phyloP scores from a whole-genome alignment of 164 flowering plant genomes.

The Tetrastigma voinierianum region DNA sequence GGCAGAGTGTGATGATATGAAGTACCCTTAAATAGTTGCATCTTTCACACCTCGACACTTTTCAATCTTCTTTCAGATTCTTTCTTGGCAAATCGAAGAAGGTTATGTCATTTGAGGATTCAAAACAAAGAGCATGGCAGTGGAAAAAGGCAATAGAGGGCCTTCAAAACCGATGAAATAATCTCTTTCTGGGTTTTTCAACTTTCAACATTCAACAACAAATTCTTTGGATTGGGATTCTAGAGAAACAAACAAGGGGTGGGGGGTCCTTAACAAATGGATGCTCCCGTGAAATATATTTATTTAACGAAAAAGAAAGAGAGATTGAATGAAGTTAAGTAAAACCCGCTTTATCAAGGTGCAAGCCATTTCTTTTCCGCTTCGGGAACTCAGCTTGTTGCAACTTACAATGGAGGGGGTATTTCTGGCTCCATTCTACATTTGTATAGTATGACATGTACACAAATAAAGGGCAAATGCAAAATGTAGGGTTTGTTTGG shows the following conservation, averaged over 20 bases:
- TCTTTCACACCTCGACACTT: conserved; percentile 1
- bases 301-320: conserved; percentile 2
- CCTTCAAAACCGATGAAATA: conserved; percentile 82
- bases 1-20: not conserved
- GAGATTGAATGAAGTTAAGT: not conserved
- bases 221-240: conserved; percentile 24
- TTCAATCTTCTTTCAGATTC: conserved; percentile 6
- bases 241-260: conserved; percentile 19
- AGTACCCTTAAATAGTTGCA: not conserved
- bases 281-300: conserved; percentile 19
- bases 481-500: not conserved
- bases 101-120: conserved; percentile 81
- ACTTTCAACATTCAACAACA: too few species aligned
- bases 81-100: conserved; percentile 90
- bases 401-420: too few species aligned
- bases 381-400: not conserved
- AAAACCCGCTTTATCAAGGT: not conserved
- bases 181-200: not conserved
- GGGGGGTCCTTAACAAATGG: conserved; percentile 18
- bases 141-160: conserved; percentile 96
- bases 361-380: conserved; percentile 1
- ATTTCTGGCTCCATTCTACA: not conserved
- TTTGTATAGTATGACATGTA: not conserved
- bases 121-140: conserved; percentile 88
- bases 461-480: too few species aligned